Evolutionary conservation across 1,284 basidiomycete species (phyloP), one percentile per base, ranked within the genome.

Genomic region (Ustilago shanxiensis): DNA sequence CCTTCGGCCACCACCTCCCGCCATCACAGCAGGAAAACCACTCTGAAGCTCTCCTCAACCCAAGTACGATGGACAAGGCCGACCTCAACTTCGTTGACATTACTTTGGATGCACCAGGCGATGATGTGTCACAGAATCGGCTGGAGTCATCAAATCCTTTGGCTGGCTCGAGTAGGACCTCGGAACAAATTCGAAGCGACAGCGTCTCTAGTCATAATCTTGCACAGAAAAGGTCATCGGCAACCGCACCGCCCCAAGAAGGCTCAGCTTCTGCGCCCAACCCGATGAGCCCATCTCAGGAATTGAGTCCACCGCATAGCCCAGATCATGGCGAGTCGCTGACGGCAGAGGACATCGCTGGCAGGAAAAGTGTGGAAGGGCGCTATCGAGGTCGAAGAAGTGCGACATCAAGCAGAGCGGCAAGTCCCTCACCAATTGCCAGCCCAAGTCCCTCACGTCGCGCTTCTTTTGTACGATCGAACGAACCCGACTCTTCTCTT

Each of bases 31-130:
- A 22, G 4, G 39, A 29, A 2, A 26, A 41, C 28, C 57, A 45
- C 9, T 28, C 35, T 8, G 51, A 33, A 8, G 45, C 39, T 26
- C 47, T 26, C 20, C 26, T 22, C n/a, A 10, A 39, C 20, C 47
- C 64, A 9, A 20, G n/a, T 11, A 18, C 35, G 11, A 39, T 65
- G 4, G 69, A 76, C 63, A 60, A 62, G 44, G 65, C 72, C 7
- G 70, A 68, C 26, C 72, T 73, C 56, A 69, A 67, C 53, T 79
- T 76, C 66, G 71, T 77, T 41, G 77, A 77, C 54, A 69, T 79
- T 52, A 58, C 56, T 13, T 44, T 76, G 28, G 71, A 71, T 14
- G 47, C 55, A 0, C 54, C 74, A 3, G 44, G 50, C 14, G 59
- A 53, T 11, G 18, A 51, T 11, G 18, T n/a, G 5, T 16, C 31